phyloP scores from a whole-genome alignment of 306 rosid genomes.

The Acmispon strigosus region DNA sequence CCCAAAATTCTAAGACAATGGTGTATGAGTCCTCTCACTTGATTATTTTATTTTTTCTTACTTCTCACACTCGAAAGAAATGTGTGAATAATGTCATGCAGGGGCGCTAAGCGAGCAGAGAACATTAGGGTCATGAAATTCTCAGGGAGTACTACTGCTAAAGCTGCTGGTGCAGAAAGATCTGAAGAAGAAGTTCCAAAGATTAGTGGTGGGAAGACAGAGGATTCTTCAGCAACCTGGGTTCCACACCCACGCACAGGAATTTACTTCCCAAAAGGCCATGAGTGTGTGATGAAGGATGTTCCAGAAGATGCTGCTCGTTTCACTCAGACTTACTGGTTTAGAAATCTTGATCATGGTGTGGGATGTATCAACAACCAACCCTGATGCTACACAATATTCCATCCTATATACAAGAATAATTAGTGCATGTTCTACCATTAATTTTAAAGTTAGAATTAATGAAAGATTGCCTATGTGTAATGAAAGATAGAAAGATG shows the following conservation, averaged over 20 bases:
- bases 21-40: no score
- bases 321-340: slow-evolving; percentile 43
- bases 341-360: slow-evolving; percentile 42
- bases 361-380: slow-evolving; percentile 27
- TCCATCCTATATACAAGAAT: neutral
- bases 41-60: no score
- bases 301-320: slow-evolving; percentile 54
- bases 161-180: neutral
- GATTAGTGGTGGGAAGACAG: slow-evolving; percentile 4
- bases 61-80: no score
- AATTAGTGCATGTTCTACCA: no score
- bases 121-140: slow-evolving; percentile 17
- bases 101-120: slow-evolving; percentile 22
- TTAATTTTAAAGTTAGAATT: no score
- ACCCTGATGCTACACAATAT: neutral
- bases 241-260: slow-evolving; percentile 66
- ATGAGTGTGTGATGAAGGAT: slow-evolving; percentile 61
- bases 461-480: no score
- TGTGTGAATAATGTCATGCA: neutral
- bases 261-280: slow-evolving; percentile 67
- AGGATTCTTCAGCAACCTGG: slow-evolving; percentile 34
- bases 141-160: neutral
- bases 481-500: no score
- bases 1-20: no score
- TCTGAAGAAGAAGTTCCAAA: neutral